phyloP scores from a whole-genome alignment of 2,329 filamentous ascomycete species.

The Aspergillus melleus region DNA sequence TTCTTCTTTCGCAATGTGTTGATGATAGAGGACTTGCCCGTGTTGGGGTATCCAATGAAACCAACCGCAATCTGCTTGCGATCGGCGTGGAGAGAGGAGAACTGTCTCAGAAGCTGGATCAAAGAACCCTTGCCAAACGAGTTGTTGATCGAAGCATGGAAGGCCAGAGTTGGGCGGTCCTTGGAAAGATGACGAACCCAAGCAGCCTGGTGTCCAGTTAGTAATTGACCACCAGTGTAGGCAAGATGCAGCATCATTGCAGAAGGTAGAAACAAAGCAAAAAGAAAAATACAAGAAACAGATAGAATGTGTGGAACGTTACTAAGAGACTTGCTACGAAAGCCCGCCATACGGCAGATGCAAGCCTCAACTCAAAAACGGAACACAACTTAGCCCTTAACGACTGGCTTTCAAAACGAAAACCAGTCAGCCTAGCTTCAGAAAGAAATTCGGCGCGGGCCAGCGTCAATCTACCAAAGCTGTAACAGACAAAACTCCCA shows the following conservation, averaged over 20 bases:
- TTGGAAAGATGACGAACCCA: slow-evolving; percentile 90
- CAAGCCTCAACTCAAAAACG: slow-evolving; percentile 95
- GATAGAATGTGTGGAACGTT: slow-evolving; percentile 80
- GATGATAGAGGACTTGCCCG: slow-evolving; percentile 94
- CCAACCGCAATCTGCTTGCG: slow-evolving; percentile 94
- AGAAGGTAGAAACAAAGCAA: slow-evolving; percentile 13
- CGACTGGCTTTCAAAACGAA: slow-evolving; percentile 87
- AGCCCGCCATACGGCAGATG: slow-evolving; percentile 61
- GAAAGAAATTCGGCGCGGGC: slow-evolving; percentile 67
- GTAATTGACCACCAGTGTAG: slow-evolving; percentile 25
- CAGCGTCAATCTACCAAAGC: slow-evolving; percentile 91
- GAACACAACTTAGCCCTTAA: slow-evolving; percentile 75
- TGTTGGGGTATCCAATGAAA: slow-evolving; percentile 86
- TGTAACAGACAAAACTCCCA: slow-evolving; percentile 96
- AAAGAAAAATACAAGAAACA: slow-evolving; percentile 41
- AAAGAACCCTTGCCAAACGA: slow-evolving; percentile 94
- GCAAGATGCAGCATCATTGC: slow-evolving; percentile 24
- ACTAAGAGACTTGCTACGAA: slow-evolving; percentile 93
- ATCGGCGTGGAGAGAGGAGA: slow-evolving; percentile 82
- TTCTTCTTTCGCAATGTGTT: slow-evolving; percentile 95
- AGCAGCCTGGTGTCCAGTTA: slow-evolving; percentile 65
- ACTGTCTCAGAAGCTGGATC: slow-evolving; percentile 89
- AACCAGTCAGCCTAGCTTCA: slow-evolving; percentile 68
- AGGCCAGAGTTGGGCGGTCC: slow-evolving; percentile 90
- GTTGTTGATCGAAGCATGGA: slow-evolving; percentile 92